Base-by-base conservation (phyloP, 352 stramenopile species). In the Chrysophaeum taylorii region DNA sequence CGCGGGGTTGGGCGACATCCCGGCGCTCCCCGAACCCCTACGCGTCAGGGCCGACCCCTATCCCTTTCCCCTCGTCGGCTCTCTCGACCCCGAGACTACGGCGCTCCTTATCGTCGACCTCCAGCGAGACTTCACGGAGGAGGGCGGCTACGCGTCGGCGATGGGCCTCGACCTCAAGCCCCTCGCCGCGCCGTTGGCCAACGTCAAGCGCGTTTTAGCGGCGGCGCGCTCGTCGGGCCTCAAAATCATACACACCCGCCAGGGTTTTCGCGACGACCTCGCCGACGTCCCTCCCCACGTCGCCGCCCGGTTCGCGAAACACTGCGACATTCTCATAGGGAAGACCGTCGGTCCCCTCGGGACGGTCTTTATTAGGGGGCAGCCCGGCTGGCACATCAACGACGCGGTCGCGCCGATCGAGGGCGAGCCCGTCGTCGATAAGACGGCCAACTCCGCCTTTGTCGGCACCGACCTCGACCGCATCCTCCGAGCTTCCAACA, bases 131-230 rank as follows among this genome's bases (percentile, higher is more conserved):
- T 54, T 54, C 23, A 25, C 7, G 18, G 45, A 54, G 7, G 45
- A 54, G 45, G 45, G 45, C 45, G 45, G 45, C 23, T 54, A 54
- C 45, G 21, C 31, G 45, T 29, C 18, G 18, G 12, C 45, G 18
- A 14, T 54, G 45, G 45, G 45, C 45, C 31, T 31, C 45, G 45
- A 54, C 45, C 5, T 54, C 45, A 25, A 16, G 12, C 45, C 45
- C 7, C 45, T 54, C 18, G 0, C 82, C 80, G 21, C 74, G 57
- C 25, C 45, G 12, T 25, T 54, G 45, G 18, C 45, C 12, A 14
- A 27, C 18, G 45, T 54, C 12, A 16, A 27, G 12, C 18, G 18
- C 7, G 45, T 54, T 16, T 25, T 54, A 16, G 7, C 5, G 7
- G 45, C 45, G 45, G 5, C 7, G 7, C 45, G 45, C 12, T 4